Base-by-base conservation (phyloP, 768 basidiomycete species). In the Pulveroboletus sp. region DNA sequence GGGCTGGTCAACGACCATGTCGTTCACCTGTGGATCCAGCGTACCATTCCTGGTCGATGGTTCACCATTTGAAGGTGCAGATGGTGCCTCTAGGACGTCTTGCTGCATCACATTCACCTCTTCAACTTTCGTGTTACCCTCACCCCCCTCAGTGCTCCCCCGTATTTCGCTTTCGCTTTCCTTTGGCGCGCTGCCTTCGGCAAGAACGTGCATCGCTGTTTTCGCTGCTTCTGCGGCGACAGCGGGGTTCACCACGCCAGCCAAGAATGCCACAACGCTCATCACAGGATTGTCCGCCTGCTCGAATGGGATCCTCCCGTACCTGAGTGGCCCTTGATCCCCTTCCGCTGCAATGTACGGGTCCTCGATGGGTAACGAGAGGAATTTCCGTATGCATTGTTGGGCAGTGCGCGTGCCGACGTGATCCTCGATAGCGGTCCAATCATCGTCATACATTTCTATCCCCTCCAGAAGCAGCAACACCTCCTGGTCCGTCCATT, bases 361-460 rank as follows among this genome's bases (percentile, higher is more conserved):
- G 60, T 98, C 96, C 68, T 99, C 96, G 60, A 99, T 99, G 1
- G 96, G 96, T 27, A 98, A 71, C 64, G 92, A 87, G 38, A 99
- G 74, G 80, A 99, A 99, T 64, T 93, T 89, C 59, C 86, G 83
- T 59, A 99, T 87, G 65, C 96, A 98, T 67, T 96, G 92, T 61
- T 98, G 94, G 20, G 92, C 86, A 3, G 86, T 85, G 37, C 95
- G 77, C 22, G 93, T 89, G 12, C 87, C 89, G 40, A 99, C 93
- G 64, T 98, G 94, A 57, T 93, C 89, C 57, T 94, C 87, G 54
- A 98, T 84, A 42, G 82, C 79, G 19, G 83, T 82, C 95, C 95
- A 99, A 62, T 97, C 95, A 61, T 98, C 95, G 57, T 96, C 93
- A 66, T 85, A 92, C 91, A 99, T 96, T 70, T 99, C 96, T 36